Conservation (phyloP, 306 rosid genomes). For the Dryas alaskensis region DNA sequence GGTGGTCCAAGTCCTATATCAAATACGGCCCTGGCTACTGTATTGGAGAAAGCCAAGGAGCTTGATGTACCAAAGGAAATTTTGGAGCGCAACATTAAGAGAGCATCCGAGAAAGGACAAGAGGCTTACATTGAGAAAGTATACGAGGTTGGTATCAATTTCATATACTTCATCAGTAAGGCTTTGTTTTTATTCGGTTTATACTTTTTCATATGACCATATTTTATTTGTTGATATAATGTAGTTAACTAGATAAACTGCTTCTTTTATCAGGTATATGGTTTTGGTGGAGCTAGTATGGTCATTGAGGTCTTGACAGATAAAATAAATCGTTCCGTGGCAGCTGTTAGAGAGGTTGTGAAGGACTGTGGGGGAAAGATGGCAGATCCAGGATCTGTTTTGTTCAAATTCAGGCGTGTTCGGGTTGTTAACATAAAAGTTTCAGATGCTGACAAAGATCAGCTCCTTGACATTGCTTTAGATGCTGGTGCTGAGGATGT, state of each 20-base stretch:
- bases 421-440: conserved; percentile 71
- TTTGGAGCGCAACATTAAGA: conserved; percentile 83
- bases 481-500: conserved; percentile 95
- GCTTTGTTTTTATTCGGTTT: conserved; percentile 13
- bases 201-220: not conserved
- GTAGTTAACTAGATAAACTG: not conserved
- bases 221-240: not conserved
- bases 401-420: conserved; percentile 78
- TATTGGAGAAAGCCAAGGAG: conserved; percentile 87
- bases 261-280: conserved; percentile 62
- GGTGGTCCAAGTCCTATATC: conserved; percentile 77
- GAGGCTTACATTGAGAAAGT: conserved; percentile 85
- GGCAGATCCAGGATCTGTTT: conserved; percentile 92
- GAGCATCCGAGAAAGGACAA: conserved; percentile 88
- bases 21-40: conserved; percentile 64
- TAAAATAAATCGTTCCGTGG: conserved; percentile 76
- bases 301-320: conserved; percentile 92
- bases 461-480: conserved; percentile 66
- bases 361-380: conserved; percentile 90
- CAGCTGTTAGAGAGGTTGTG: conserved; percentile 75
- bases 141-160: conserved; percentile 38
- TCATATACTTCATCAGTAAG: not conserved
- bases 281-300: conserved; percentile 90
- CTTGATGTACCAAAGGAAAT: conserved; percentile 92
- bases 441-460: conserved; percentile 72